Evolutionary conservation across 129 eudicot species (phyloP), one percentile per base, ranked within the genome.

Genomic region (Helianthus tuberosus): DNA sequence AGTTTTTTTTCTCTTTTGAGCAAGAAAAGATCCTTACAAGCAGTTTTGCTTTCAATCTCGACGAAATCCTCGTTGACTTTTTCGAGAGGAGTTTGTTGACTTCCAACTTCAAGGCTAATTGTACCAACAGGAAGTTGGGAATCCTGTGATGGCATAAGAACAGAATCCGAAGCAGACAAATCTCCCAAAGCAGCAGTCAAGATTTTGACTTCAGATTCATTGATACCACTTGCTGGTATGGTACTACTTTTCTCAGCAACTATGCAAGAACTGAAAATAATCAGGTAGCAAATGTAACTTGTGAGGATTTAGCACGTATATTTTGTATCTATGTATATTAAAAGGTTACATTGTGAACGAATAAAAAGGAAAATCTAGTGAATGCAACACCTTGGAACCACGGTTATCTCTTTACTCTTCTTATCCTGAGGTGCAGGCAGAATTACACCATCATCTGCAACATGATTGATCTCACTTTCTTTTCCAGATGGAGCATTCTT

Each of bases 151-250:
- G 89, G 83, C 68, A 82, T 69, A 10, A 82, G 79, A 39, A 92
- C 81, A 66, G 91, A 91, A 82, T 87, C 96, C 8, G 88, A 87
- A 72, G 96, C 80, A 48, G 94, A 84, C 38, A 80, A 61, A 32
- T 61, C 66, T 32, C 46, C 66, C 66, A 32, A 64, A 69, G 68
- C 68, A 69, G 58, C 71, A 44, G 64, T 25, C 23, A 72, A 23
- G 46, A 48, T 68, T 72, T 79, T 71, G 62, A 60, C 29, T 62
- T 75, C 82, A 66, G 83, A 61, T 32, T 29, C 66, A 61, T 32
- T 61, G 46, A 35, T 32, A 32, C 12, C 43, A 35, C 46, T 61
- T 35, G n/a, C 46, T 12, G 66, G 66, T 32, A 35, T 20, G 43
- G 53, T 68, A 60, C 29, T 76, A 20, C 63, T 70, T 74, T 68